Conservation (phyloP, 495 filamentous ascomycete species). For the Penicillium daleae region DNA sequence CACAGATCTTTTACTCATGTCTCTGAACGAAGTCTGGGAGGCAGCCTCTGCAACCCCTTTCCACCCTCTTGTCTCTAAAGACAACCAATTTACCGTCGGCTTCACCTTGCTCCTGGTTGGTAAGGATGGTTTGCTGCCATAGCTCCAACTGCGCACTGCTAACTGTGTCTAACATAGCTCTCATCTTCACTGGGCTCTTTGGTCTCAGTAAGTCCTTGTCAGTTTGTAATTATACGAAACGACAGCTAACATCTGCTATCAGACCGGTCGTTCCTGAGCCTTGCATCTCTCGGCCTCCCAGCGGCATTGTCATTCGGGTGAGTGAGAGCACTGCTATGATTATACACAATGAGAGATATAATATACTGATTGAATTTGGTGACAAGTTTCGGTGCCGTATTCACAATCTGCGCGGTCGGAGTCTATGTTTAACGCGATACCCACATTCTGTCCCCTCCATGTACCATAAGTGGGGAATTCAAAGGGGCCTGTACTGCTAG, state of each 20-base stretch:
- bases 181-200: constrained; percentile 72
- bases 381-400: constrained; percentile 87
- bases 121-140: constrained; percentile 33
- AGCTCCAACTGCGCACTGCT: constrained; percentile 17
- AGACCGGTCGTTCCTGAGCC: constrained; percentile 85
- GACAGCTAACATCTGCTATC: constrained; percentile 21
- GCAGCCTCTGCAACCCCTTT: constrained; percentile 83
- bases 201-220: constrained; percentile 70
- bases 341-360: neutral
- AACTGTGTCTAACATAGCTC: constrained; percentile 42
- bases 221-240: neutral
- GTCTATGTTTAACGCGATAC: constrained; percentile 84
- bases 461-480: constrained; percentile 45
- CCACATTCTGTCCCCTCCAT: constrained; percentile 40
- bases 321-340: constrained; percentile 28
- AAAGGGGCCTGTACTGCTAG: constrained; percentile 43
- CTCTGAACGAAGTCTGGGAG: constrained; percentile 87
- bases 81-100: constrained; percentile 79
- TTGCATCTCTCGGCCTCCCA: constrained; percentile 80
- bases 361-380: constrained; percentile 16
- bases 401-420: constrained; percentile 97
- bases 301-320: constrained; percentile 91
- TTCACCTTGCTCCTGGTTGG: constrained; percentile 75
- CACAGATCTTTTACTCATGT: constrained; percentile 46
- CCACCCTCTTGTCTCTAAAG: constrained; percentile 77